Evolutionary conservation across 306 rosid species (phyloP), one percentile per base, ranked within the genome.

Genomic region (Alnus glutinosa): DNA sequence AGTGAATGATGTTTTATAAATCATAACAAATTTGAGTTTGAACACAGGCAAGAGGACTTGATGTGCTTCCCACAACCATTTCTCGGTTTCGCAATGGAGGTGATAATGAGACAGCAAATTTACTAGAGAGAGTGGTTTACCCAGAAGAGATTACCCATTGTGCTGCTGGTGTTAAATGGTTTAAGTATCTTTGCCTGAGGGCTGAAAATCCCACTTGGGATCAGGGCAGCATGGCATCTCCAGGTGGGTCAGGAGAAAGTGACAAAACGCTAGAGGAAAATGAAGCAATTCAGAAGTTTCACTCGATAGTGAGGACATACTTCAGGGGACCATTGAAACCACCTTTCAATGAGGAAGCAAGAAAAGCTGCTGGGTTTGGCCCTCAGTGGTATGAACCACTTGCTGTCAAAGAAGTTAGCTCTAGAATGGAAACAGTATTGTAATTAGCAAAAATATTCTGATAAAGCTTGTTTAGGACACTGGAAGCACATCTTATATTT

Each of bases 71-170:
- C 32, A 92, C 97, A 55, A 94, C 96, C 63, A 88, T 92, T 73
- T 70, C 67, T 13, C 90, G 93, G 5, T 90, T 94, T 70, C 89
- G 90, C 71, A 90, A 73, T 4, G 92, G 92, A 23, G 94, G 97
- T 2, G 97, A 90, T 74, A 42, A 79, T 50, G 78, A 77, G 47
- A 92, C 97, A 4, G 97, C 97, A 18, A 92, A 89, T 58, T 77
- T 94, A 76, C 87, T 94, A 37, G 98, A 92, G 87, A 89, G 78
- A 9, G 90, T 92, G 77, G 86, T 94, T 68, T 90, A 90, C 75
- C 94, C 94, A 2, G 98, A 94, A 75, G 98, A 94, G 84, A 88
- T 92, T 16, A 90, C 92, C 55, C 97, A 94, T 71, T 94, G 98
- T 72, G 92, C 94, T 55, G 94, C 94, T 59, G 98, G 98, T 44